phyloP scores from a whole-genome alignment of 2,329 filamentous ascomycete species.

The Pseudogymnoascus sp. region DNA sequence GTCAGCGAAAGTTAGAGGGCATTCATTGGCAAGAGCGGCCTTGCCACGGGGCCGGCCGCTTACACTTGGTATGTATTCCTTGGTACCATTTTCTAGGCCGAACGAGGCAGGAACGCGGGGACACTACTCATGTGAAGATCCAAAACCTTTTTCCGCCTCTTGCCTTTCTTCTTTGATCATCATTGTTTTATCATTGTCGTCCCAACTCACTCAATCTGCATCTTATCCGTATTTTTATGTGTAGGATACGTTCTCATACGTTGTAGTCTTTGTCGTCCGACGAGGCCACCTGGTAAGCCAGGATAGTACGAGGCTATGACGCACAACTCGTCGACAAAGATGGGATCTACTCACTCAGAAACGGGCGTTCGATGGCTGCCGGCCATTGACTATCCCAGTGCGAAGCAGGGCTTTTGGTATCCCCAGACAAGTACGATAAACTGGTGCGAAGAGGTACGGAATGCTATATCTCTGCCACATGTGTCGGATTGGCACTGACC shows the following conservation, averaged over 20 bases:
- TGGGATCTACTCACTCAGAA: not conserved
- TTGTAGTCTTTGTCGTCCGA: not conserved
- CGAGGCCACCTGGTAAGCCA: not conserved
- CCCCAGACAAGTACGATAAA: conserved; percentile 65
- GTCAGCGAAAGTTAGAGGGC: not conserved
- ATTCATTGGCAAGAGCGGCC: not conserved
- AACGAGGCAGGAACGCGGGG: not conserved
- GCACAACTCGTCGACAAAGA: not conserved
- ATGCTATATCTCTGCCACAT: not conserved
- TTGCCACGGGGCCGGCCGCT: not conserved
- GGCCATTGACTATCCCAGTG: conserved; percentile 25
- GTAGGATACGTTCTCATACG: not conserved
- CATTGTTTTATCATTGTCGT: not conserved
- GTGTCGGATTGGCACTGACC: conserved; percentile 9
- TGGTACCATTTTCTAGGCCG: not conserved
- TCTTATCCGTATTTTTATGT: not conserved
- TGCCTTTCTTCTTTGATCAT: not conserved
- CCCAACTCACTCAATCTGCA: not conserved
- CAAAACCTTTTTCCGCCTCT: not conserved
- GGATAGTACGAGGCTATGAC: not conserved
- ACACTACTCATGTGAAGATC: not conserved
- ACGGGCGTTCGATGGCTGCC: conserved; percentile 7
- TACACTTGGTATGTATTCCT: not conserved
- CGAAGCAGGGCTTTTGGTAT: conserved; percentile 50
- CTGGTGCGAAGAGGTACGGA: conserved; percentile 67